Evolutionary conservation across 2,329 filamentous ascomycete genomes (phyloP), one percentile per base, ranked within the genome.

Genomic region (Apiospora rasikravindrae): DNA sequence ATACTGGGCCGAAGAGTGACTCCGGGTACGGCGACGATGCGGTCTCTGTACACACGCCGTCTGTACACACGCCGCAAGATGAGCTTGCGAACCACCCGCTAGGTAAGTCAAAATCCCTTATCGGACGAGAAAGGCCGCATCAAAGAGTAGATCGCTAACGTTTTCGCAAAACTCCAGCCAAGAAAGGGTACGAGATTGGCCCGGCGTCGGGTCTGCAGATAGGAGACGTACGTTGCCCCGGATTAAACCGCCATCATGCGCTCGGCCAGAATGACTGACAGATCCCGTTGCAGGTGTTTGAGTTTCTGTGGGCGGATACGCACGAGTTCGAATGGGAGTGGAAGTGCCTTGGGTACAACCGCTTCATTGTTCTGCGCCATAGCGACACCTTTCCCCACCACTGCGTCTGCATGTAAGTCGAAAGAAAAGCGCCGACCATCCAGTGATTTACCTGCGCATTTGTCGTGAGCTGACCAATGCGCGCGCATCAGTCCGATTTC

Each of bases 291-390:
- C 67, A 82, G 80, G 80, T 82, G 26, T 82, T 82, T 72, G 81
- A 82, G 70, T 82, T 82, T 71, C 79, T 82, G n/a, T 82, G 81
- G 81, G 80, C 81, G 53, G 81, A 82, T 67, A 75, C 79, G 37
- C 71, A 78, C 64, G 80, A 82, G 68, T 82, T 81, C 49, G 78
- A 81, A 64, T 82, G 80, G 79, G 81, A 82, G 73, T 82, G 81
- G 81, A 82, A 82, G 76, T 82, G 81, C 70, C 77, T 82, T 26
- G 81, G 81, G 16, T 82, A 82, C 74, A 78, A 76, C 51, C 80
- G 80, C 16, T 82, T 82, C 75, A 81, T 82, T 37, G 80, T 82
- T 67, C 78, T 82, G 26, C 79, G 81, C 70, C 81, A 82, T 76
- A 81, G 77, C 73, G 80, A 82, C 70, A 78, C 76, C 44, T 82